phyloP scores from a whole-genome alignment of 176 grass and related monocot species.

The Calamus simplicifolius region DNA sequence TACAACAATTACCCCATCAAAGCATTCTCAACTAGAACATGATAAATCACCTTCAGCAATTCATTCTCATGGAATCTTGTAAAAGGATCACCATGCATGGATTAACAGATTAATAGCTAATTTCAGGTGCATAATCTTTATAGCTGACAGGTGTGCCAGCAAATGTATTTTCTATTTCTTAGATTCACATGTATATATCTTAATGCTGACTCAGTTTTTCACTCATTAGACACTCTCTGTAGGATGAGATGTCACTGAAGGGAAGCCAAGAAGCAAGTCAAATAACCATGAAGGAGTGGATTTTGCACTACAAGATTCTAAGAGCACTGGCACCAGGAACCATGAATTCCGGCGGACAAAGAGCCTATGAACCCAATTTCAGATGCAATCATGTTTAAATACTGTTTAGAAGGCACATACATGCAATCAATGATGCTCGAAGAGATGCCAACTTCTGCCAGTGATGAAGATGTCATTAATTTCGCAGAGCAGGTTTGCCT shows the following conservation, averaged over 20 bases:
- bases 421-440: constrained; percentile 61
- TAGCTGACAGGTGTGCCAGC: too few relatives aligned
- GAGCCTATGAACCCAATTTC: constrained; percentile 41
- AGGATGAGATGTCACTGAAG: constrained; percentile 25
- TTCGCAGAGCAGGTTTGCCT: constrained; percentile 61
- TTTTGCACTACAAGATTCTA: constrained; percentile 44
- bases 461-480: constrained; percentile 53
- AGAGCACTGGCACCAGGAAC: constrained; percentile 53
- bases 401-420: constrained; percentile 63
- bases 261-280: constrained; percentile 24
- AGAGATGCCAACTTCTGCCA: constrained; percentile 33
- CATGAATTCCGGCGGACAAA: constrained; percentile 38
- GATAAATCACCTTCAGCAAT: constrained; percentile 12
- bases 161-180: too few relatives aligned
- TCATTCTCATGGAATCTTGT: constrained; percentile 22
- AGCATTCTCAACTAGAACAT: constrained; percentile 31
- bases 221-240: not conserved
- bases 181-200: too few relatives aligned
- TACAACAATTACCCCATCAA: constrained; percentile 29
- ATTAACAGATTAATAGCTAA: not conserved
- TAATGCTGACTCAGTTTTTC: too few relatives aligned
- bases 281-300: constrained; percentile 39
- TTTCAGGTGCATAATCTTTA: too few relatives aligned
- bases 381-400: constrained; percentile 68
- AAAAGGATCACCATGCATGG: constrained; percentile 25